Evolutionary conservation across 805 yeast species (phyloP), one percentile per base, ranked within the genome.

Genomic region (Wickerhamiella kurtzmanii): DNA sequence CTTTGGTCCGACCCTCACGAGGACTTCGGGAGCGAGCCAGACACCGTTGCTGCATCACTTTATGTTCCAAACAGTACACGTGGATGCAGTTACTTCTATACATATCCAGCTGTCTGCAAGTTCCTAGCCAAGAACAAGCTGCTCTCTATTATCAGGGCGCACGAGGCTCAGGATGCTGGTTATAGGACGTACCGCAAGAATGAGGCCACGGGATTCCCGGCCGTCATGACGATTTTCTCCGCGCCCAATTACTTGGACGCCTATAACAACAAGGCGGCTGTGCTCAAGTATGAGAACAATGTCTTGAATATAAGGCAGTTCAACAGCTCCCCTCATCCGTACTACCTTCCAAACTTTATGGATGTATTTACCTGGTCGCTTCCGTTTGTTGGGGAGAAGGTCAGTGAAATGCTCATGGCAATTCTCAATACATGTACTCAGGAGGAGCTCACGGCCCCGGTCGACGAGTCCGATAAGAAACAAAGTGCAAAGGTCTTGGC

Each of bases 1-100:
- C 72, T 89, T 57, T 89, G 97, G 98, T 81, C 96, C 0, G 97
- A 89, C 64, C 98, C 98, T 0, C 68, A 81, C n/a, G 94, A 86
- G 55, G 80, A 82, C 39, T 89, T 84, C 61, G 95, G 88, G 60
- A 77, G 72, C 22, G 80, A 74, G 52, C 56, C 54, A 8, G 54
- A 52, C 16, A 60, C 67, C 2, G 46, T 46, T 8, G 49, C 51
- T 8, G 57, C 58, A 16, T 67, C 61, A 15, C 60, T 56, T 22
- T 86, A 75, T 62, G 69, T 74, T 22, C 77, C 77, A 59, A 88
- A 84, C 66, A 66, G 76, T 35, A 82, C 80, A 50, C 72, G 97
- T 53, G 97, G 97, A 4, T 92, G 97, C 62, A 87, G 96, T 0
- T 92, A 79, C 63, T 85, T 89, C 46, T 89, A 76, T 62, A 79